Base-by-base conservation (phyloP, 2,329 filamentous ascomycete species). In the Westerdykella aurantiaca region DNA sequence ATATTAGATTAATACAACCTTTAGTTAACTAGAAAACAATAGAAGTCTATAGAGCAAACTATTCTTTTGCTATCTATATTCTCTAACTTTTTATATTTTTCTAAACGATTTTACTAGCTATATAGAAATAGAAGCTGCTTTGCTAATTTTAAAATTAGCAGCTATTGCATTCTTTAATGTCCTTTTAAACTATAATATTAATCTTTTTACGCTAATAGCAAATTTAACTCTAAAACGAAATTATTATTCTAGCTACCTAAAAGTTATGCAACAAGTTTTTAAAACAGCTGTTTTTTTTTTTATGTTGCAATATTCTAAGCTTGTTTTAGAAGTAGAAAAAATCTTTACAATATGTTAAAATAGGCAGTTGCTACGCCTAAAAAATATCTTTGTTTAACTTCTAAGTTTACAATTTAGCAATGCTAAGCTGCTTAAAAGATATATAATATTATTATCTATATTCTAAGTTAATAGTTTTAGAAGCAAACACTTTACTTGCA, bases 51-150 rank as follows among this genome's bases (percentile, higher is more conserved):
- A 73, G 11, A 78, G 75, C 56, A 78, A 75, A 40, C 61, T 85
- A 0, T 69, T 72, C 16, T 61, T 79, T 0, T 66, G 47, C 7
- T 75, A 76, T 22, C 57, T 83, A 0, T 78, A 83, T 47, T 77
- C 73, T 0, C 43, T 80, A 0, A 82, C 79, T 0, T 76, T 78
- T 0, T 69, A 71, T 39, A 76, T 68, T 21, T 57, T 79, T 0
- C 72, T 73, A 0, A 79, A 82, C 49, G 61, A 59, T 0, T 62
- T 81, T 0, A 77, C 72, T 0, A 38, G 52, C 0, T 57, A 60
- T 4, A 82, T 76, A 0, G 80, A 80, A 0, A 80, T 76, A 0
- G 79, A 83, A 48, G 58, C 75, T 37, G 75, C 78, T 0, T 51
- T 82, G 0, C 48, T 54, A 0, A 76, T 79, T 1, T 55, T 83